phyloP scores from a whole-genome alignment of 495 filamentous ascomycete species.

The Penicillium longicatenatum region DNA sequence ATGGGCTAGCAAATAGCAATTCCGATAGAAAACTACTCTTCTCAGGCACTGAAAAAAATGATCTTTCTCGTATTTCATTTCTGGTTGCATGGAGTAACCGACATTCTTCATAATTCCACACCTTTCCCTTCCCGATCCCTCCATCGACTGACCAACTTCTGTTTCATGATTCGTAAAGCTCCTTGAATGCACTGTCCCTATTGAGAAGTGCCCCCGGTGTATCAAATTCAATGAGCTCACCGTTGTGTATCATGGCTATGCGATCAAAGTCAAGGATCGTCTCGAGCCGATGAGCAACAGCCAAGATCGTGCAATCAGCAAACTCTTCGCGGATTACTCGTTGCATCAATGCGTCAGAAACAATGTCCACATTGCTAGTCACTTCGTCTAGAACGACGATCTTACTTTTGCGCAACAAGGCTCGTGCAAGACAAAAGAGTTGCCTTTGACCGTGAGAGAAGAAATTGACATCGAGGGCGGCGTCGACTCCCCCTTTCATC shows the following conservation, averaged over 20 bases:
- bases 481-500: constrained; percentile 24
- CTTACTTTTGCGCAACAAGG: constrained; percentile 19
- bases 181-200: constrained; percentile 5
- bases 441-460: constrained; percentile 49
- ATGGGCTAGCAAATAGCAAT: no score
- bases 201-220: constrained; percentile 4
- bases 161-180: constrained; percentile 10
- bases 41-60: no score
- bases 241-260: constrained; percentile 7
- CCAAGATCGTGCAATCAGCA: constrained; percentile 8
- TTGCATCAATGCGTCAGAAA: constrained; percentile 9
- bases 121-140: no score
- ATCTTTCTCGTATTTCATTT: no score
- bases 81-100: no score
- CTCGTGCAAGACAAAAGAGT: constrained; percentile 31
- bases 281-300: constrained; percentile 12
- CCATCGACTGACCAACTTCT: no score
- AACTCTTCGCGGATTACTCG: constrained; percentile 5
- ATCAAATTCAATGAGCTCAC: constrained; percentile 7
- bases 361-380: constrained; percentile 10
- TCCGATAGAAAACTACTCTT: no score
- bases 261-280: constrained; percentile 11
- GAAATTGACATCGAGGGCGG: constrained; percentile 9
- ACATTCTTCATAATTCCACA: no score
- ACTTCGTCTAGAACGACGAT: constrained; percentile 17